Base-by-base conservation (phyloP, 805 yeast species). In the Scheffersomyces coipomensis region DNA sequence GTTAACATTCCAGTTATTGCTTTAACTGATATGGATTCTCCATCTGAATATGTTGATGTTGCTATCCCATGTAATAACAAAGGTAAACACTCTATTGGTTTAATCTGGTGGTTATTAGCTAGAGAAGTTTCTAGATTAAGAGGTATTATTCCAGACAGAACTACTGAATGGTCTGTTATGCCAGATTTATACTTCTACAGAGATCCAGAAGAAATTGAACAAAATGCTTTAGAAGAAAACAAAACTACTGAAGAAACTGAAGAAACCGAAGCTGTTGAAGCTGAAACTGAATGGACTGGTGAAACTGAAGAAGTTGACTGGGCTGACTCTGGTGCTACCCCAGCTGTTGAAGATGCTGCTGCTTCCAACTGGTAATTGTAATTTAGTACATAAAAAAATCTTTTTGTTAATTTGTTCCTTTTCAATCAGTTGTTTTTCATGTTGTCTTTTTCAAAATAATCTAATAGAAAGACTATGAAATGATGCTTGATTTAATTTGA, bases 111-210 rank as follows among this genome's bases (percentile, higher is more conserved):
- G 96, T 80, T 93, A 77, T 74, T 93, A 64, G 93, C 99, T 67
- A 88, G 99, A 79, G 99, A 93, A 81, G 98, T 93, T 63, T 83
- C 93, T 71, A 88, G 99, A 81, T 85, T 93, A 76, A 87, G 97
- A 81, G 99, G 99, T 71, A 83, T 89, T 69, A 76, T 93, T 61
- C 89, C 95, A 70, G 85, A 87, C 88, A 89, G 99, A 83, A 70
- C 86, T 59, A 88, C 93, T 75, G 84, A 86, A 74, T 93, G 99
- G 99, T 78, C 95, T 60, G 93, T 93, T 71, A 93, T 93, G 99
- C 98, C 98, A 75, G 99, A 93, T 81, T 84, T 93, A 75, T 93
- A 90, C 90, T 93, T 93, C 90, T 93, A 93, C 97, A 93, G 99
- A 85, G 97, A 93, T 81, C 99, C 99, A 69, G 98, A 91, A 81